Evolutionary conservation across 495 filamentous ascomycete species (phyloP), one percentile per base, ranked within the genome.

Genomic region (Lophium mytilinum): DNA sequence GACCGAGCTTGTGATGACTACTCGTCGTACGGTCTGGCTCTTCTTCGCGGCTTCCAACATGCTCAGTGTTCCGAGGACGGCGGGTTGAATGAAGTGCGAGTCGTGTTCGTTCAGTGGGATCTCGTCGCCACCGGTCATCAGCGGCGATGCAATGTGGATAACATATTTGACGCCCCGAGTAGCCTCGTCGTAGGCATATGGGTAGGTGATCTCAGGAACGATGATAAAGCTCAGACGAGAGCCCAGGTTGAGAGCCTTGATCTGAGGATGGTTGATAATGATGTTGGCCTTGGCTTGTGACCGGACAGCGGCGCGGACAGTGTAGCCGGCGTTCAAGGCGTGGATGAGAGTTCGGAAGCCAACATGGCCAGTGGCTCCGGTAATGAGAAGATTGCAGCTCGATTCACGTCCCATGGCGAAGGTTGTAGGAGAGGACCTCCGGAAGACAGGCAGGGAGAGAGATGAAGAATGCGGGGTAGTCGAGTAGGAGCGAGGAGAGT

Each of bases 141-240:
- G 41, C n/a, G 72, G 72, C 0, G 67, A 70, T 0, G 74, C 74
- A n/a, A 72, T 68, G 50, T 77, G 74, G 37, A 77, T 69, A 4
- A 76, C 64, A 9, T 68, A 72, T 14, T 71, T 67, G 14, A 73
- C 70, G 11, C 64, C 73, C 3, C 69, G 57, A 48, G 72, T 62
- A 0, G 62, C 70, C 0, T 69, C 62, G 37, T 67, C 70, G 33
- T 71, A 72, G 0, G 71, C 75, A 11, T 68, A 69, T 0, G 65
- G 63, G 19, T 60, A 49, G 15, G 66, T 62, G 43, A 77, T 68
- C 51, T 77, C 73, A 12, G 69, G 56, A 2, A 78, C 65, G 10
- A 69, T 59, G 17, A 71, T 67, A 19, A 73, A 73, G 40, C 49
- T 52, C 33, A 18, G 62, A 56, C 11, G 62, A 51, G 8, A 65